A percentile compares a stretch with the other conserved stretches of the same genome.
These are phyloP conservation scores for Yamadazyma endophytica DNA, from an alignment of 805 yeast genomes.

Conservation along the genomic window DNA sequence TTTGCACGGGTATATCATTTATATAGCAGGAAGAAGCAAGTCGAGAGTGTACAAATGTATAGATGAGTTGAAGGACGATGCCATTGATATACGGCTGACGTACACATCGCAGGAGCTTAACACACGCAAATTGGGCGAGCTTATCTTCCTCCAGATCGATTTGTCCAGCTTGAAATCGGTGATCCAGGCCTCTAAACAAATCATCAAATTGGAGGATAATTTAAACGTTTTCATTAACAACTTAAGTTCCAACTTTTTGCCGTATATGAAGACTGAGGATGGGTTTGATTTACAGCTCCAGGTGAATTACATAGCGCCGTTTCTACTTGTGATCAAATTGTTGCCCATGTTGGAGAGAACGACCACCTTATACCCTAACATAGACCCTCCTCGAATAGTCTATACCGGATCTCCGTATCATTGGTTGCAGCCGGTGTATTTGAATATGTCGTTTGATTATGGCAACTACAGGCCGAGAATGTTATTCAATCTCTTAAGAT, in stretches of 20 bases:
- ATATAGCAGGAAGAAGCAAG: conserved; percentile 67
- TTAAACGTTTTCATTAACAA: conserved; percentile 67
- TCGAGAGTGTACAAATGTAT: conserved; percentile 56
- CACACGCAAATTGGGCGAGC: conserved; percentile 29
- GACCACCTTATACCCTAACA: conserved; percentile 18
- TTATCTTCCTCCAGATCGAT: conserved; percentile 35
- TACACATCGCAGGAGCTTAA: conserved; percentile 18
- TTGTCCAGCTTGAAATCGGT: conserved; percentile 30
- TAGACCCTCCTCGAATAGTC: conserved; percentile 50
- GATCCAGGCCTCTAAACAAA: conserved; percentile 40
- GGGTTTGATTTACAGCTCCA: conserved; percentile 78
- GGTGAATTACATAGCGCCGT: conserved; percentile 74
- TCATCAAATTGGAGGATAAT: conserved; percentile 42
- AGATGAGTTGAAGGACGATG: conserved; percentile 51
- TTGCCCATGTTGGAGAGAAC: conserved; percentile 48
- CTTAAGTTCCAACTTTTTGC: conserved; percentile 81
- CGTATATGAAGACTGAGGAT: conserved; percentile 59
- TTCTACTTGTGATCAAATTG: conserved; percentile 47
- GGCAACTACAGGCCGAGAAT: conserved; percentile 61
- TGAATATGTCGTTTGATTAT: conserved; percentile 46
- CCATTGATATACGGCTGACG: conserved; percentile 24
- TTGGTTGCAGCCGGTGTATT: conserved; percentile 44
- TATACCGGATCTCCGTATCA: conserved; percentile 68
- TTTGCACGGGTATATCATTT: conserved; percentile 73
- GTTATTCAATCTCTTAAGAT: conserved; percentile 72